Percentiles rank a stretch among this genome's conserved stretches.
Conservation (phyloP, 2,329 filamentous ascomycete species). For the Beauveria sp. region DNA sequence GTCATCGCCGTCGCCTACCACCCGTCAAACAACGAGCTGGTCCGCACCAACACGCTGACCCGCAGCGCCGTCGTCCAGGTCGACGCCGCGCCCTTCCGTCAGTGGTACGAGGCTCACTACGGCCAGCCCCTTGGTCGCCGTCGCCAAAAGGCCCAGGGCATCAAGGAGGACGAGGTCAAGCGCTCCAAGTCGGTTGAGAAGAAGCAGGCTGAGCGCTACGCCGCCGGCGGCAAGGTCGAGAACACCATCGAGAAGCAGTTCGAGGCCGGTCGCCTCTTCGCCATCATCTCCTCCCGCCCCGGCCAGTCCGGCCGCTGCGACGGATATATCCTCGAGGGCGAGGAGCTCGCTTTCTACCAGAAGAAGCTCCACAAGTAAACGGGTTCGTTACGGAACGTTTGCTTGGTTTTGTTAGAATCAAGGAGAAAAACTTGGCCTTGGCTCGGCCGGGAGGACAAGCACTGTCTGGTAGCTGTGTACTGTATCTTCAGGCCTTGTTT, state of each 20-base stretch:
- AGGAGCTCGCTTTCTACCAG: conserved; percentile 99
- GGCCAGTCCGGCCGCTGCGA: conserved; percentile 95
- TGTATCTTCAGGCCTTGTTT: conserved; percentile 15
- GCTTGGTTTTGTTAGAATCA: conserved; percentile 2
- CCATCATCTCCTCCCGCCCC: conserved; percentile 84
- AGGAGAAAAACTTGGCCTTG: conserved; percentile 1
- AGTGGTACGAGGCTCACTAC: conserved; percentile 99
- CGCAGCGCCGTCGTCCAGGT: conserved; percentile 98
- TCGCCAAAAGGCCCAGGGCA: conserved; percentile 71
- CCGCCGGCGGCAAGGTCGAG: conserved; percentile 87
- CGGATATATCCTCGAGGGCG: conserved; percentile 97
- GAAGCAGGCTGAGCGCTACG: conserved; percentile 88
- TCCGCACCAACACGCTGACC: conserved; percentile 99
- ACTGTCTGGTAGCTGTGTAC: conserved; percentile 2
- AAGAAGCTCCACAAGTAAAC: conserved; percentile 95
- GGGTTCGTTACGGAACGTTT: conserved; percentile 18
- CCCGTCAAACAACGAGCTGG: conserved; percentile 99
- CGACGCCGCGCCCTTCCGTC: conserved; percentile 96
- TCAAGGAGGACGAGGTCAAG: conserved; percentile 64
- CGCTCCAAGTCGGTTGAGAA: conserved; percentile 93
- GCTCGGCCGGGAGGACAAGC: neutral
- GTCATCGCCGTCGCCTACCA: conserved; percentile 98
- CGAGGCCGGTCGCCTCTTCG: conserved; percentile 96
- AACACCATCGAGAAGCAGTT: conserved; percentile 92
- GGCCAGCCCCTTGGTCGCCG: conserved; percentile 80